Conservation (phyloP, 192 early-diverging fungal species). For the Backusella tuberculispora region DNA sequence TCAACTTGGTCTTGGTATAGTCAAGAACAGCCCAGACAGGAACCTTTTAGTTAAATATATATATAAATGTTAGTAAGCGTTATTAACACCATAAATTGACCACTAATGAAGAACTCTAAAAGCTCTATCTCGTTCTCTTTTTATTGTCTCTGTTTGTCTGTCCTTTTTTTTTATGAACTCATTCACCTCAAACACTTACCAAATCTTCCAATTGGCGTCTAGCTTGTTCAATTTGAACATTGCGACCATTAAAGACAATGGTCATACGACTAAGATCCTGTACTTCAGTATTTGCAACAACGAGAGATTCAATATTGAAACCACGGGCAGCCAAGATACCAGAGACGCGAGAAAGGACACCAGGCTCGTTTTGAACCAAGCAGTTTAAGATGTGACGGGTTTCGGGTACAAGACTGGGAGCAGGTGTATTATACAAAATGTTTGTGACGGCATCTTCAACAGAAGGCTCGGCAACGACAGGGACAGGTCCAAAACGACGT, state of each 20-base stretch:
- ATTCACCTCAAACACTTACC: slow-evolving; percentile 50
- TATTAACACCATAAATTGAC: neutral
- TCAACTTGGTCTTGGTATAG: slow-evolving; percentile 85
- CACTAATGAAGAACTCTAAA: neutral
- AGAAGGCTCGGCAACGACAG: slow-evolving; percentile 56
- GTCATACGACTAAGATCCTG: slow-evolving; percentile 94
- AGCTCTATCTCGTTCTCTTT: slow-evolving; percentile 1
- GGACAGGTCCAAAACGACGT: slow-evolving; percentile 35
- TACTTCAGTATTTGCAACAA: slow-evolving; percentile 96
- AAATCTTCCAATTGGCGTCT: slow-evolving; percentile 93
- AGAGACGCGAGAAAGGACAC: slow-evolving; percentile 77
- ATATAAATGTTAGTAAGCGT: neutral
- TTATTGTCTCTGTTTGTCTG: neutral
- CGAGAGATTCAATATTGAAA: slow-evolving; percentile 97
- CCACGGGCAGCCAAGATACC: slow-evolving; percentile 93
- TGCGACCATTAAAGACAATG: slow-evolving; percentile 89
- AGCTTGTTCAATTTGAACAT: slow-evolving; percentile 87
- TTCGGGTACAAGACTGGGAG: slow-evolving; percentile 48
- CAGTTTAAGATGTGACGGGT: slow-evolving; percentile 94
- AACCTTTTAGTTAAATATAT: slow-evolving; percentile 40
- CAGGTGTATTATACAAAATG: slow-evolving; percentile 96
- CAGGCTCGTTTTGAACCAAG: slow-evolving; percentile 92
- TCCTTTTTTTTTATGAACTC: neutral
- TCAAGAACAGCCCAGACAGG: slow-evolving; percentile 98
- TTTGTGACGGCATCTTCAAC: slow-evolving; percentile 96